A percentile compares a stretch with the other conserved stretches of the same genome.
phyloP scores from a whole-genome alignment of 129 eudicot genomes.

The Dittrichia graveolens region DNA sequence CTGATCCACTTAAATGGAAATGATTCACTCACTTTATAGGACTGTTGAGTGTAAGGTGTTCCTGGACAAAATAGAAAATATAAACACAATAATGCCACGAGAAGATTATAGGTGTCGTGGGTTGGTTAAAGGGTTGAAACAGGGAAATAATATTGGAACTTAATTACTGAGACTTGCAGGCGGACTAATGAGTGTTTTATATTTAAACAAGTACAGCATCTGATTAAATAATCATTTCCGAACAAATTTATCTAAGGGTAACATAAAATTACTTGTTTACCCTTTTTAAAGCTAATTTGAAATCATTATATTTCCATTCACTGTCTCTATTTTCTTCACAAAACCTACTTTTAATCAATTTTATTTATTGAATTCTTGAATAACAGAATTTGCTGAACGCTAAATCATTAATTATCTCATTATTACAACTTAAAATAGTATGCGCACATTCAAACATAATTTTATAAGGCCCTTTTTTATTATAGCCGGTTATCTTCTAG shows the following conservation, averaged over 20 bases:
- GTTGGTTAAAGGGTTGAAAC: too few species aligned
- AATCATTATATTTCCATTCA: not conserved
- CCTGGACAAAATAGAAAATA: conserved; percentile 39
- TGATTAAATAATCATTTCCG: not conserved
- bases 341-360: not conserved
- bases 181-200: too few species aligned
- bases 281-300: not conserved
- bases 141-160: too few species aligned
- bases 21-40: conserved; percentile 97
- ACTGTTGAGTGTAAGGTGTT: conserved; percentile 93
- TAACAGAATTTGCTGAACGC: not conserved
- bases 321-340: not conserved
- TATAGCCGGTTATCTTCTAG: not conserved
- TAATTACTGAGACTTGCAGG: too few species aligned
- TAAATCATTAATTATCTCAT: not conserved
- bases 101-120: too few species aligned
- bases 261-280: not conserved
- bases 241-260: not conserved
- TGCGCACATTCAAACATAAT: conserved; percentile 9
- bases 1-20: conserved; percentile 99
- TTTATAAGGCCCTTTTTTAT: not conserved
- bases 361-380: not conserved
- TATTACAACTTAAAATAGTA: not conserved
- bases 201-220: too few species aligned
- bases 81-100: not conserved